Evolutionary conservation across 2,329 filamentous ascomycete species (phyloP).

Genomic region (Colletotrichum higginsianum): DNA sequence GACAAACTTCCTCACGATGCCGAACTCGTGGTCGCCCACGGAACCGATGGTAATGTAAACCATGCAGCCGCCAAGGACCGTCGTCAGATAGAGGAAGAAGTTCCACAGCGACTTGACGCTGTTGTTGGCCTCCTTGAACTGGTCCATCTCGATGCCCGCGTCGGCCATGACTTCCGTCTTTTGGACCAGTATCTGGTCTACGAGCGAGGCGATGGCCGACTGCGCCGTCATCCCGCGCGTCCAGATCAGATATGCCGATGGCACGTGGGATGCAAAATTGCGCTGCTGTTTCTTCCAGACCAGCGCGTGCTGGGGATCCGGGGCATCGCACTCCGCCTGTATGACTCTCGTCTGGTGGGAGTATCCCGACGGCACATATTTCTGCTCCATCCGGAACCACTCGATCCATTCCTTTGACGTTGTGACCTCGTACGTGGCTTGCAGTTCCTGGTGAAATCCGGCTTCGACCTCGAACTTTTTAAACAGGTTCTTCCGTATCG

Average conservation of each 20-base stretch:
- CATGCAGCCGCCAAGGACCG: constrained; percentile 44
- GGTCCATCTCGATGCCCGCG: constrained; percentile 42
- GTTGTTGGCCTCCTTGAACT: constrained; percentile 44
- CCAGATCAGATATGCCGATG: constrained; percentile 47
- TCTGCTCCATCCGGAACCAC: constrained; percentile 48
- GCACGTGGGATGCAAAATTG: constrained; percentile 42
- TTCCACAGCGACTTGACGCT: constrained; percentile 45
- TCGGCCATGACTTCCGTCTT: constrained; percentile 45
- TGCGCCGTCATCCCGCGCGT: constrained; percentile 49
- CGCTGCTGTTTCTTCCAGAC: constrained; percentile 48
- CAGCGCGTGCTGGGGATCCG: constrained; percentile 48
- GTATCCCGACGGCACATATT: constrained; percentile 46
- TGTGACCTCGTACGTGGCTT: constrained; percentile 47
- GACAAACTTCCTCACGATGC: constrained; percentile 47
- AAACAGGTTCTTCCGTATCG: constrained; percentile 46
- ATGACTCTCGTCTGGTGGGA: constrained; percentile 43
- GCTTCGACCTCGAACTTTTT: constrained; percentile 46
- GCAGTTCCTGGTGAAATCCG: constrained; percentile 47
- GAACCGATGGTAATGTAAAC: constrained; percentile 48
- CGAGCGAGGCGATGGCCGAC: constrained; percentile 46
- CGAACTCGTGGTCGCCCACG: constrained; percentile 47
- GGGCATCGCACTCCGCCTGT: constrained; percentile 49
- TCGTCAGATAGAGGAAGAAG: constrained; percentile 44
- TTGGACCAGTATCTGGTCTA: constrained; percentile 49
- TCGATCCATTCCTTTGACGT: constrained; percentile 47